Evolutionary conservation across 805 yeast species (phyloP).

Genomic region (Candida qinlingensis): DNA sequence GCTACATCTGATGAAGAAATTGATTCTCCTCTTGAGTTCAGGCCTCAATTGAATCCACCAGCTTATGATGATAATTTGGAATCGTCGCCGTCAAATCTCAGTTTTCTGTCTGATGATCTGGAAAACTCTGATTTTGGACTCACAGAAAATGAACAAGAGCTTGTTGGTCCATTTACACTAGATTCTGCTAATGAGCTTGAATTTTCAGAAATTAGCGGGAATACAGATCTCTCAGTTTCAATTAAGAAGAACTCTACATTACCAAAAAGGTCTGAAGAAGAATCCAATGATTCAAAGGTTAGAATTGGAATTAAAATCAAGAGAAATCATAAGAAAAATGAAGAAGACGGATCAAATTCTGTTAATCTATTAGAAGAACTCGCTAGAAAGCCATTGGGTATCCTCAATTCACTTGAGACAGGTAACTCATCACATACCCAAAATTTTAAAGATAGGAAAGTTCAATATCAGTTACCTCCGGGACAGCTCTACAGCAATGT

Average conservation of each 20-base stretch:
- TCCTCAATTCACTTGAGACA: not conserved
- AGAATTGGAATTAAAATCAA: no score
- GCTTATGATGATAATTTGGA: slow-evolving; percentile 1
- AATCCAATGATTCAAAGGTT: no score
- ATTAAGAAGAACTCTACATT: not conserved
- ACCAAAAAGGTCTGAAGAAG: no score
- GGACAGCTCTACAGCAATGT: no score
- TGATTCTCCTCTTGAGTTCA: no score
- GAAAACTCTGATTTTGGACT: not conserved
- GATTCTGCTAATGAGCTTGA: slow-evolving; percentile 13
- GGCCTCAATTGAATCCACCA: not conserved
- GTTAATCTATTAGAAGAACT: not conserved
- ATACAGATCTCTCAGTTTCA: not conserved
- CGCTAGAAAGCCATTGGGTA: not conserved
- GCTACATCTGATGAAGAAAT: no score
- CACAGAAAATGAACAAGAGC: not conserved
- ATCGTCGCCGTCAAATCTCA: slow-evolving; percentile 9
- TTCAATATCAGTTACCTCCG: no score
- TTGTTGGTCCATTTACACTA: slow-evolving; percentile 12
- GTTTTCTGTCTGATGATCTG: slow-evolving; percentile 17
- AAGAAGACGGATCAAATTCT: not conserved
- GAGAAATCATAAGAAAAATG: not conserved
- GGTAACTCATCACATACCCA: no score
- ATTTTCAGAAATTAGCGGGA: not conserved
- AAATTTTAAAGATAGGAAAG: no score